Base-by-base conservation (phyloP, 345 rosid species). In the Physaria fendleri region DNA sequence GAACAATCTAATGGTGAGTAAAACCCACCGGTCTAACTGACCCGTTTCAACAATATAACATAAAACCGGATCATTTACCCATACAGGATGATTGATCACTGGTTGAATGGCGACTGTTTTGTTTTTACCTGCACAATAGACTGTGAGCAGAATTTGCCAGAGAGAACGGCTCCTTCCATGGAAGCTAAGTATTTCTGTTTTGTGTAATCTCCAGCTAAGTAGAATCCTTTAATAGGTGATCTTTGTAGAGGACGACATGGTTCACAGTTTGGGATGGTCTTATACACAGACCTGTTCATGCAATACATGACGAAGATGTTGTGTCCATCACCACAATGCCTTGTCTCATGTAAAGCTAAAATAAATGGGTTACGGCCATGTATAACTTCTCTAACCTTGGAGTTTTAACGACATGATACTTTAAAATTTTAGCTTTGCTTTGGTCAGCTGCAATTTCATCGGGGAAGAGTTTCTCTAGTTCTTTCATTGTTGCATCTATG, bases 161-260 rank as follows among this genome's bases (percentile, higher is more conserved):
- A 93, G 54, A 93, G 88, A 49, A 93, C 83, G 8, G 95, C 99
- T 3, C 97, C 99, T 76, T 93, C 97, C 95, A 93, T 93, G 14
- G 97, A 93, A 71, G 99, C 95, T 76, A 93, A 62, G 76, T 93
- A 93, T 77, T 93, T 93, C 59, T 88, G 97, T 71, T 88, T 88
- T 33, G 99, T 93, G 77, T 89, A 89, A 45, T 93, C 97, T 51
- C 97, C 97, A 33, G 97, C 85, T 69, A 85, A 66, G 75, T 93
- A 93, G 77, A 88, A 93, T 18, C 95, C 95, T 60, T 85, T 64
- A 28, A 93, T 56, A 2, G 94, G 94, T 48, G 99, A 89, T 79
- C 90, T 86, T 66, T 93, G 97, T 51, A 83, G 58, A 17, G 99
- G 99, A 6, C 94, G 94, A 62, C 88, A 85, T 27, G 97, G 95